Evolutionary conservation across 768 basidiomycete species (phyloP).

Genomic region (Boletus subparvulus): DNA sequence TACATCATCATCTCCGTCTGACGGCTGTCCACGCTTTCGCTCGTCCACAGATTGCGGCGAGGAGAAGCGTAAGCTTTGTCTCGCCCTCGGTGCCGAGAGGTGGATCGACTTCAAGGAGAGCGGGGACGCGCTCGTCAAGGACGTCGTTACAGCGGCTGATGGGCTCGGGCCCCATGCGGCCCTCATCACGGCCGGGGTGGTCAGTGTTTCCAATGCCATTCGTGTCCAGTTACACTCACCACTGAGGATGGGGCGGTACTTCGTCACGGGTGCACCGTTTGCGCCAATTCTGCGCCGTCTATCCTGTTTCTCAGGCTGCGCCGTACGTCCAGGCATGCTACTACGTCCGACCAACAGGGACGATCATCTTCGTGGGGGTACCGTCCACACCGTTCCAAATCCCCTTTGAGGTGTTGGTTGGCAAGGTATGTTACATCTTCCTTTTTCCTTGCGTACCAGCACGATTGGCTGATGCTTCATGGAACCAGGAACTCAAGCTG

Average conservation of each 20-base stretch:
- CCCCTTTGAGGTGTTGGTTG: constrained; percentile 33
- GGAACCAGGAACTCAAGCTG: constrained; percentile 22
- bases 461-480: neutral
- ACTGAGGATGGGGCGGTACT: neutral
- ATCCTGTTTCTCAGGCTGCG: constrained; percentile 16
- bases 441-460: neutral
- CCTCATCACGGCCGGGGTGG: constrained; percentile 23
- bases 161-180: constrained; percentile 46
- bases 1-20: neutral
- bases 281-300: neutral
- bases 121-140: constrained; percentile 36
- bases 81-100: constrained; percentile 42
- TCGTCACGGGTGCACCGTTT: neutral
- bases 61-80: constrained; percentile 39
- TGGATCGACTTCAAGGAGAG: constrained; percentile 47
- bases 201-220: neutral
- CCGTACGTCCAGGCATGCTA: constrained; percentile 45
- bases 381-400: constrained; percentile 31
- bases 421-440: constrained; percentile 16
- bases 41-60: constrained; percentile 40
- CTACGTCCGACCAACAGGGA: constrained; percentile 45
- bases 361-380: constrained; percentile 42
- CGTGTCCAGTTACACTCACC: neutral
- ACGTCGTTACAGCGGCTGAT: constrained; percentile 39
- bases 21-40: neutral